Evolutionary conservation across 225 moss, liverwort and hornwort species (phyloP), one percentile per base, ranked within the genome.

Genomic region (Anthoceros angustus): DNA sequence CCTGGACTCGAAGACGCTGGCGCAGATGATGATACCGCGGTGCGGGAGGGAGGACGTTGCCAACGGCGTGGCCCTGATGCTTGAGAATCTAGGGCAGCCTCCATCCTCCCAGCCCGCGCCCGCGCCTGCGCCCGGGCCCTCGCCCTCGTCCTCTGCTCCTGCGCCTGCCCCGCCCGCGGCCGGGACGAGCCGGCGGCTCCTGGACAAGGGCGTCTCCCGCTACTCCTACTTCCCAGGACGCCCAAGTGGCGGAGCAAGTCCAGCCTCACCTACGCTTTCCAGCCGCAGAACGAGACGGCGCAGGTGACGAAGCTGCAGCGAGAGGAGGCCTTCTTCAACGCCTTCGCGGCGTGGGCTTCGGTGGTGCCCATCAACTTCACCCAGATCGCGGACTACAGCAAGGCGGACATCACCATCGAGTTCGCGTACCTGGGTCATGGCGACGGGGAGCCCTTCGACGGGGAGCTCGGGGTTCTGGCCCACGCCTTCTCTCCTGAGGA

Each of bases 361-460:
- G 69, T 69, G n/a, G 49, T 74, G 25, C 50, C 77, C n/a, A 67
- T 81, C 38, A 77, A 64, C 20, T 84, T 84, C 70, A 72, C 75
- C 0, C 65, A 74, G 46, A 66, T 73, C 8, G 60, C 16, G 8
- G 32, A 25, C 9, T 11, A 71, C n/a, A 12, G 14, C 0, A 8
- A 0, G 9, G 84, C 81, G 23, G 67, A 84, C 63, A 79, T 84
- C 39, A 41, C 4, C 2, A 15, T 84, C 40, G 68, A 42, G 15
- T 84, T 84, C 24, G 66, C 63, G 6, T 10, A 32, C 2, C 39
- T 67, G 5, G 66, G 73, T 9, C 84, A 79, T 39, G 77, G 79
- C 8, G 81, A 81, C 61, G 73, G 68, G 4, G 64, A 69, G 42
- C 12, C 79, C 4, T 84, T 84, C 64, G 84, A 84, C 55, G 84